Evolutionary conservation across 2,329 filamentous ascomycete species (phyloP).

Genomic region (Neoarthrinium moseri): DNA sequence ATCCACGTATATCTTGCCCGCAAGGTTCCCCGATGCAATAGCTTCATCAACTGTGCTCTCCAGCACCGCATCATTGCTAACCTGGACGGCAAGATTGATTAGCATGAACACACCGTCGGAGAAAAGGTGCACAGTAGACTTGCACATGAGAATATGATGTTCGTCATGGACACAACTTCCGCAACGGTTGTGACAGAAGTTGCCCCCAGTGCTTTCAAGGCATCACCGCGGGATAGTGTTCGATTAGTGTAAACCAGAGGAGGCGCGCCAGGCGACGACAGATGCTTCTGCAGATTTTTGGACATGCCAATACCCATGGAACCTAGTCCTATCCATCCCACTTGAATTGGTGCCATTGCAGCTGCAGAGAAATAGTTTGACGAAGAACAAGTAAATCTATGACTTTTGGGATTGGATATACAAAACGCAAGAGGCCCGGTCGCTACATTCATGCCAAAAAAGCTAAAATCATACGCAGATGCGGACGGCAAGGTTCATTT

Average conservation of each 20-base stretch:
- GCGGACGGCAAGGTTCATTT: too few relatives aligned
- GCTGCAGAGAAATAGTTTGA: too few relatives aligned
- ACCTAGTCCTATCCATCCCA: conserved; percentile 20
- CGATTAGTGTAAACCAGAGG: conserved; percentile 37
- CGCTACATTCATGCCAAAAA: too few relatives aligned
- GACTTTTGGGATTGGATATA: too few relatives aligned
- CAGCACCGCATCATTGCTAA: conserved; percentile 37
- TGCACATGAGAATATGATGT: conserved; percentile 27
- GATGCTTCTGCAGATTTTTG: conserved; percentile 22
- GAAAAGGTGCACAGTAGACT: neutral
- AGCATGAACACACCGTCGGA: neutral
- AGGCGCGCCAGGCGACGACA: conserved; percentile 14
- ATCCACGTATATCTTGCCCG: conserved; percentile 29
- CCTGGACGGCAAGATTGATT: neutral
- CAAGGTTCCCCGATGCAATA: conserved; percentile 17
- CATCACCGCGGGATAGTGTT: conserved; percentile 34
- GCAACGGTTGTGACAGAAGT: conserved; percentile 19
- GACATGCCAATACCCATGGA: conserved; percentile 24
- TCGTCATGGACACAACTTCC: conserved; percentile 29
- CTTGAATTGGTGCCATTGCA: conserved; percentile 13
- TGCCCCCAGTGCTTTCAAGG: conserved; percentile 33
- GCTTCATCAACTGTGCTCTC: conserved; percentile 12
- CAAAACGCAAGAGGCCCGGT: too few relatives aligned
- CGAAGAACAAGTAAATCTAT: too few relatives aligned
- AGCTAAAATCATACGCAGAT: too few relatives aligned